A percentile compares a stretch with the other conserved stretches of the same genome.
Evolutionary conservation across 2,329 filamentous ascomycete genomes (phyloP).

Genomic region (Talaromyces piceae): DNA sequence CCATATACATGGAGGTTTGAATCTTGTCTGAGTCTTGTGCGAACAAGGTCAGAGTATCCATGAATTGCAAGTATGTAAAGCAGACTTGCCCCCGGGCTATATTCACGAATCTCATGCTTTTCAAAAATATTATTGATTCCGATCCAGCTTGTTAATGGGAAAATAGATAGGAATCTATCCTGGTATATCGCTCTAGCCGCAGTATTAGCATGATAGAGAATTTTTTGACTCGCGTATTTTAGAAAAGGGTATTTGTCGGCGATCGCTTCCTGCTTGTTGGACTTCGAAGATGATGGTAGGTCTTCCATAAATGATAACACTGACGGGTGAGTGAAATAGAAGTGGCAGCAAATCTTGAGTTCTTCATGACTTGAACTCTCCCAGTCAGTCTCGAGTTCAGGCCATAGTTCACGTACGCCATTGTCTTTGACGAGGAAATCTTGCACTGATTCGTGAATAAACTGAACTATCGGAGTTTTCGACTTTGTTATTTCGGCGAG

Average conservation of each 20-base stretch:
- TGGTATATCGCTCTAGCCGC: constrained; percentile 16
- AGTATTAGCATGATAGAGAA: constrained; percentile 23
- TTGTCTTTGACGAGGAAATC: constrained; percentile 25
- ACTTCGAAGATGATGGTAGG: neutral
- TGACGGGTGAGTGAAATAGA: neutral
- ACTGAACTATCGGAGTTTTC: constrained; percentile 20
- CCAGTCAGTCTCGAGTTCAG: neutral
- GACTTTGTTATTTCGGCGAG: constrained; percentile 23
- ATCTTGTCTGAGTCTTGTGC: constrained; percentile 16
- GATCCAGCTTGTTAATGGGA: constrained; percentile 24
- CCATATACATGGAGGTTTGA: neutral
- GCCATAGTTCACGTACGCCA: constrained; percentile 1
- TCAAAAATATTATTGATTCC: constrained; percentile 26
- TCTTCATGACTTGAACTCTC: neutral
- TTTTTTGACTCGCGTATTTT: constrained; percentile 20
- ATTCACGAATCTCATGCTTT: constrained; percentile 21
- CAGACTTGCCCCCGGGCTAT: constrained; percentile 17
- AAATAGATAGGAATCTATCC: constrained; percentile 18
- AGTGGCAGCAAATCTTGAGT: constrained; percentile 1
- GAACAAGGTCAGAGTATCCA: neutral
- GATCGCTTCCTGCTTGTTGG: neutral
- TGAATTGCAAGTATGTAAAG: constrained; percentile 14
- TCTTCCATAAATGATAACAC: neutral
- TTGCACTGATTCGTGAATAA: constrained; percentile 31
- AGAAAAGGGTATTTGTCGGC: constrained; percentile 1